phyloP scores from a whole-genome alignment of 2,329 filamentous ascomycete genomes.

The Exophiala xenobiotica region DNA sequence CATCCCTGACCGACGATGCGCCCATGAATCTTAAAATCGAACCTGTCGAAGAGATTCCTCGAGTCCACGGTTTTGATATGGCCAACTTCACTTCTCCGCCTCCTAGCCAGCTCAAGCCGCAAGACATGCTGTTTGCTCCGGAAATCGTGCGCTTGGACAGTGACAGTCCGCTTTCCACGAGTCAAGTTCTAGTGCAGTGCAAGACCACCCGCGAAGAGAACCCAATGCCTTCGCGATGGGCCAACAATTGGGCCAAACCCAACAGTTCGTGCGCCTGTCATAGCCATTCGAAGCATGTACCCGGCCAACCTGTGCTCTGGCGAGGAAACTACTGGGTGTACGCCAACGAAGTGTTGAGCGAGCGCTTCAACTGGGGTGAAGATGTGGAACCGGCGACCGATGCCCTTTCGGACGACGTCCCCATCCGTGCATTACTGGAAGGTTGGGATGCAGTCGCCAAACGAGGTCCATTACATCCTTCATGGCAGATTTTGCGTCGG shows the following conservation, averaged over 20 bases:
- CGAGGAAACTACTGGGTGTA: conserved; percentile 28
- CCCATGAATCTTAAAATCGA: conserved; percentile 4
- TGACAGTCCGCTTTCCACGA: conserved; percentile 7
- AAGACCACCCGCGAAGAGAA: conserved; percentile 8
- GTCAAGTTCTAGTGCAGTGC: conserved; percentile 14
- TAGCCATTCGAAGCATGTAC: conserved; percentile 3
- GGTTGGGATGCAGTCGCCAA: conserved; percentile 29
- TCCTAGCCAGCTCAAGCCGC: conserved; percentile 3
- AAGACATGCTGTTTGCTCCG: conserved; percentile 16
- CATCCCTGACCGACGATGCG: conserved; percentile 8
- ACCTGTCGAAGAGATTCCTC: neutral
- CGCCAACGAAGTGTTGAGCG: conserved; percentile 26
- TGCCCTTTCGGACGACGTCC: conserved; percentile 23
- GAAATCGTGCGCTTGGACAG: conserved; percentile 17
- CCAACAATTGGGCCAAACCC: conserved; percentile 16
- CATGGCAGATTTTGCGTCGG: conserved; percentile 26
- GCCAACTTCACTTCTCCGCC: conserved; percentile 19
- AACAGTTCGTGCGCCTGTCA: conserved; percentile 15
- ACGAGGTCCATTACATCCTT: conserved; percentile 25
- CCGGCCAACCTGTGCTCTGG: conserved; percentile 14
- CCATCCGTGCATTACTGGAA: conserved; percentile 26
- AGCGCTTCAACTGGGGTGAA: conserved; percentile 23
- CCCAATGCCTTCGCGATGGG: conserved; percentile 11
- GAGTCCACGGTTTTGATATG: conserved; percentile 15
- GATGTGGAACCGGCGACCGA: conserved; percentile 16